Base-by-base conservation (phyloP, 352 stramenopile species). In the Phytopythium vexans region DNA sequence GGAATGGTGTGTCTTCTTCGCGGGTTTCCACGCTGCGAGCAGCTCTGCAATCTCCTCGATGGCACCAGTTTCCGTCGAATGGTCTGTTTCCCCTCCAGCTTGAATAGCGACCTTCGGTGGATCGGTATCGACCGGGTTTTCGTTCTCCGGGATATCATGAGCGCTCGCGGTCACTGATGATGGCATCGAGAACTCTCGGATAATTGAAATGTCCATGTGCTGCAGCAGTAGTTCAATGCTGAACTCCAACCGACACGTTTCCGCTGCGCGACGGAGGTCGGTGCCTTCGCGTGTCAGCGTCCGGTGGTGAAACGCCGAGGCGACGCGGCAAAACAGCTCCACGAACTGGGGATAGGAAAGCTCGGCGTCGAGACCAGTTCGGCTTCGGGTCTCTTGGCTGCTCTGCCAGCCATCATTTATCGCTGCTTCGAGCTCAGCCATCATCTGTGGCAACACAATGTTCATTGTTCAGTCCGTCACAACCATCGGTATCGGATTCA, bases 321-420 rank as follows among this genome's bases (percentile, higher is more conserved):
- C 76, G 2, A 88, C 61, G 10, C 78, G 74, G 16, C 74, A 87
- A 40, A 92, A 76, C 3, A 88, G 51, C 44, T 92, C 81, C 12
- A 89, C 15, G 56, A 86, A 92, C 37, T 85, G 73, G 3, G 70
- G 63, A 54, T 87, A 89, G 40, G 66, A 60, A 31, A 91, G 47
- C 8, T 67, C 49, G 4, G 51, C 52, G 5, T 34, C 16, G 12
- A 14, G 21, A 12, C 8, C 6, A 34, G 6, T 8, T 43, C 12
- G 32, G 21, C 9, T 39, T 38, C 6, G 53, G 38, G 10, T 54
- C 35, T 10, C 8, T 52, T 44, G 10, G 41, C 46, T 10, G 3
- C 21, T 27, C 21, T 27, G 42, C 27, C 49, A 66, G 7, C 38
- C 36, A 4, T 35, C 36, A 14, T 42, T 27, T 16, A 60, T 56